Percentiles rank a stretch among this genome's conserved stretches.
phyloP scores from a whole-genome alignment of 116 monocot species.

The Zostera marina region DNA sequence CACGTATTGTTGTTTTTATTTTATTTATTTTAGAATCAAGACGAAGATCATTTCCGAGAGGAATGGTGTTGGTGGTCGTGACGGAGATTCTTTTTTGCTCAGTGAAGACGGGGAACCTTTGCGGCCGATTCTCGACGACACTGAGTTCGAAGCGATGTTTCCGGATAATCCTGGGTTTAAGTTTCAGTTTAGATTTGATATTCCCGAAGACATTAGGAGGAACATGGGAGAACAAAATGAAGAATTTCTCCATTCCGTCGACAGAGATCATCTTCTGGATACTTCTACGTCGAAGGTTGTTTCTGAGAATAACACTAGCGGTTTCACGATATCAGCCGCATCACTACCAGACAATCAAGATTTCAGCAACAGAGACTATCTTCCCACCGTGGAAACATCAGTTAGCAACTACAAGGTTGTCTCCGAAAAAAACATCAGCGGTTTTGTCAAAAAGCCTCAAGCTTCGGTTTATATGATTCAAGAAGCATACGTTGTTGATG shows the following conservation, averaged over 20 bases:
- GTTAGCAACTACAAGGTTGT: slow-evolving; percentile 35
- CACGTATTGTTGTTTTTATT: not conserved
- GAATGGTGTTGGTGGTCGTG: not conserved
- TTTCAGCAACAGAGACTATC: not conserved
- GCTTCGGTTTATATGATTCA: slow-evolving; percentile 20
- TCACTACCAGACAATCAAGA: no score
- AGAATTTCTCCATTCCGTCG: not conserved
- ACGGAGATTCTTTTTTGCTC: not conserved
- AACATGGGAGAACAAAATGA: not conserved
- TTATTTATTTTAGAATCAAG: not conserved
- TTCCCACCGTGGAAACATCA: not conserved
- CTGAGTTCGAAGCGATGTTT: not conserved
- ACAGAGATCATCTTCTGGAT: not conserved
- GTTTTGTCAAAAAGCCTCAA: slow-evolving; percentile 38
- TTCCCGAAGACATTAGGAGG: slow-evolving; percentile 6
- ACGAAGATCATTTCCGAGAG: not conserved
- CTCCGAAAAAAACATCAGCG: slow-evolving; percentile 33
- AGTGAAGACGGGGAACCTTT: not conserved
- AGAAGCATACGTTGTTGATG: slow-evolving; percentile 21
- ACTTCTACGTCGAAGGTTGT: slow-evolving; percentile 14
- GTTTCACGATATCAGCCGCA: slow-evolving; percentile 11
- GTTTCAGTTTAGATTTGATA: slow-evolving; percentile 33
- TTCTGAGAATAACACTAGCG: slow-evolving; percentile 33
- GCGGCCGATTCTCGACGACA: not conserved
- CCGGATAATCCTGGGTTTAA: slow-evolving; percentile 14